Evolutionary conservation across 768 basidiomycete genomes (phyloP).

Genomic region (Artomyces pyxidatus): DNA sequence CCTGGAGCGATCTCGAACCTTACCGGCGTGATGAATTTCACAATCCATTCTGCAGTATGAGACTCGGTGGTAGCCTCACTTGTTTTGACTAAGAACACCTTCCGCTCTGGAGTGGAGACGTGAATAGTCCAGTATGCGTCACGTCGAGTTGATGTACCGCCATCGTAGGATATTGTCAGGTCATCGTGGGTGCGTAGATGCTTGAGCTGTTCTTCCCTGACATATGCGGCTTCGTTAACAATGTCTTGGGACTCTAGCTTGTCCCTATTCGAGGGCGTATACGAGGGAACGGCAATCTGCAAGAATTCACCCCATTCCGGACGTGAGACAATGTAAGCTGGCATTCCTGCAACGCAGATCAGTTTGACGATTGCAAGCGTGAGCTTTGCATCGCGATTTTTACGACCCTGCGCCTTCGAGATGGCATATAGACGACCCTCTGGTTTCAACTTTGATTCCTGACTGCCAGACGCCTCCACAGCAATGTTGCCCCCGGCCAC

Average conservation of each 20-base stretch:
- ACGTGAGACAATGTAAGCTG: background rate
- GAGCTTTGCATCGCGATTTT: background rate
- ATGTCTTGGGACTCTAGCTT: background rate
- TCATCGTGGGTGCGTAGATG: background rate
- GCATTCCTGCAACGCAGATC: background rate
- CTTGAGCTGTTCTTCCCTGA: background rate
- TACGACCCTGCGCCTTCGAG: background rate
- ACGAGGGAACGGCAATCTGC: background rate
- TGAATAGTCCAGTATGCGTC: background rate
- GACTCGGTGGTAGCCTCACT: background rate
- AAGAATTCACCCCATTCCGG: background rate
- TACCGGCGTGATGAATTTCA: background rate
- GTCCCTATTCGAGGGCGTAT: background rate
- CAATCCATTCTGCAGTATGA: background rate
- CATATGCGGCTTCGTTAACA: background rate
- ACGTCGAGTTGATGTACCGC: background rate
- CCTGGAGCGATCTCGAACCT: too few relatives aligned
- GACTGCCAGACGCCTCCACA: too few relatives aligned
- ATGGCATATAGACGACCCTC: too few relatives aligned
- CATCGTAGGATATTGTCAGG: background rate
- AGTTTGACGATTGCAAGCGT: background rate
- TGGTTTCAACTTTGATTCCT: too few relatives aligned
- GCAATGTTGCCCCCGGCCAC: too few relatives aligned
- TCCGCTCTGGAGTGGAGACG: background rate
- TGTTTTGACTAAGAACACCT: background rate